Evolutionary conservation across 176 grass and related monocot species (phyloP), one percentile per base, ranked within the genome.

Genomic region (Cymbopogon citratus): DNA sequence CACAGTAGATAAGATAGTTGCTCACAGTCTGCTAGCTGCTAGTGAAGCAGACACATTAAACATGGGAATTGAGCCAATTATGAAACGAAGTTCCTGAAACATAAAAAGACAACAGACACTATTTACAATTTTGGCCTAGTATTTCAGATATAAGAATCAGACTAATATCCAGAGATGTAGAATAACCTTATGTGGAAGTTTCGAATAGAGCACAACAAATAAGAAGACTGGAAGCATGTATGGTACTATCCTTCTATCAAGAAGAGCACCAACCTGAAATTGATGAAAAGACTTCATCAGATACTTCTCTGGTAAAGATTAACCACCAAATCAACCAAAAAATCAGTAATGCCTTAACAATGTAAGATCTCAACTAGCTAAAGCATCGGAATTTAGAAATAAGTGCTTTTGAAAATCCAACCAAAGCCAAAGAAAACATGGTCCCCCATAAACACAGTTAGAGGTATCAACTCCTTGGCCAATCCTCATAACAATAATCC

Each of bases 181-280:
- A 72, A 74, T 62, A 56, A 98, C 96, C 96, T 98, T 95, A 87
- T 95, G 96, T 63, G 82, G 92, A 75, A 95, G 96, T 87, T 98
- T 98, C 78, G 96, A 98, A 88, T 98, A 95, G 75, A 98, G 91
- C 60, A 88, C 70, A 88, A 98, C 85, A 91, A 98, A 98, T 66
- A 85, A 93, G 45, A 91, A 90, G 77, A 95, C 91, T 36, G 96
- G 96, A 85, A 95, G 28, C 34, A 90, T 84, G 80, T 91, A 95
- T 16, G 61, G 78, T 33, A 87, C 76, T 82, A 98, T 93, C 80
- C 96, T 95, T 87, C 90, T 90, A 76, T 95, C 96, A 85, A 98
- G 82, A 82, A 95, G 34, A 79, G 80, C 73, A 70, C 96, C 91
- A 76, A 79, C 81, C 96, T 98, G 83, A 68, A 84, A 91, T 71